Percentiles rank a stretch among this genome's conserved stretches.
Conservation (phyloP, 305 asterid species). For the Fraxinus sp. region DNA sequence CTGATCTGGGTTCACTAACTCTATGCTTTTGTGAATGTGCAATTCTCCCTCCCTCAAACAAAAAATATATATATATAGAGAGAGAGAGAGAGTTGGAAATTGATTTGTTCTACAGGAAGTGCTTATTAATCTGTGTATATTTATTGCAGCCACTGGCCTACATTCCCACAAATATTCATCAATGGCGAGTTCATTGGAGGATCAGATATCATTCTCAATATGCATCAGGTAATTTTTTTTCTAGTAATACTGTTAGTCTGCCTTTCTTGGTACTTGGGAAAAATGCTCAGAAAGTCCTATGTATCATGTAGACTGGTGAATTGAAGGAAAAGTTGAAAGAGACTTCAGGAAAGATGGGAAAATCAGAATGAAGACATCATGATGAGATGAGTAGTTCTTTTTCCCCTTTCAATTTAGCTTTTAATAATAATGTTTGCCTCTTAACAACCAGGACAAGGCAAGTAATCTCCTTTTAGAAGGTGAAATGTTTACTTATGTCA, state of each 20-base stretch:
- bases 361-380: constrained; percentile 32
- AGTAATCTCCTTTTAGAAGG: constrained; percentile 2
- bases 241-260: neutral
- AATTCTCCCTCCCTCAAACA: neutral
- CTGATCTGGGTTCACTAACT: neutral
- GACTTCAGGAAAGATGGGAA: constrained; percentile 29
- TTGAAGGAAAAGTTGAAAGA: constrained; percentile 61
- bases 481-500: neutral
- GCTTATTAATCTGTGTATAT: constrained; percentile 15
- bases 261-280: constrained; percentile 6
- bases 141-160: constrained; percentile 90
- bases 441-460: neutral
- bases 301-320: constrained; percentile 65
- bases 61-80: no score
- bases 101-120: neutral
- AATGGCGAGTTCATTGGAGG: constrained; percentile 93
- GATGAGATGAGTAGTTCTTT: neutral
- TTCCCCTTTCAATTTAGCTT: neutral
- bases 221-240: constrained; percentile 73
- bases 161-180: constrained; percentile 96
- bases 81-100: neutral
- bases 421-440: neutral
- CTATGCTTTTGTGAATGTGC: neutral
- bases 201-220: constrained; percentile 88
- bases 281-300: constrained; percentile 11